These are phyloP conservation scores for Agrocybe praecox DNA, from an alignment of 768 basidiomycete genomes.

Conservation along the genomic window DNA sequence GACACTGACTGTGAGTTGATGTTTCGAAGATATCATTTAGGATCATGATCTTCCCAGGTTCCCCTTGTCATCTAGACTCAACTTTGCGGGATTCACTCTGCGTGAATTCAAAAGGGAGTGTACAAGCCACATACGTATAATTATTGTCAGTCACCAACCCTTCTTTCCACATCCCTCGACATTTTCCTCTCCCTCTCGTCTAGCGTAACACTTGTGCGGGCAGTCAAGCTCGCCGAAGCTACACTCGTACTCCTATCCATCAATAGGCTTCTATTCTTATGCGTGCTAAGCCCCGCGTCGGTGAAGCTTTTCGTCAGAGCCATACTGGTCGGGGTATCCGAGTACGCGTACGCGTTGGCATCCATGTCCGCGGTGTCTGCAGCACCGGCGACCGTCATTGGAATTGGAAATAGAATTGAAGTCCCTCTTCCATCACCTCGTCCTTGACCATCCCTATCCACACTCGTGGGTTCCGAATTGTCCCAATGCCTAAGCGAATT, in stretches of 20 bases:
- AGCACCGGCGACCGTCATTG: not conserved
- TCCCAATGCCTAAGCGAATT: conserved; percentile 7
- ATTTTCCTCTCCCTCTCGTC: not conserved
- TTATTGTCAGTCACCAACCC: no score
- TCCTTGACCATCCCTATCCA: not conserved
- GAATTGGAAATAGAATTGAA: conserved; percentile 8
- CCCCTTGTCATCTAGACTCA: no score
- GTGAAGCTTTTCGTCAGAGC: not conserved
- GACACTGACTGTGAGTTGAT: no score
- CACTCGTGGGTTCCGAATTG: conserved; percentile 8
- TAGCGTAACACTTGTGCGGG: not conserved
- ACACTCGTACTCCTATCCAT: not conserved
- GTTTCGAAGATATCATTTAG: no score
- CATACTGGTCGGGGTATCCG: not conserved
- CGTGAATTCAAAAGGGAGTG: no score
- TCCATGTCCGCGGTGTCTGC: not conserved
- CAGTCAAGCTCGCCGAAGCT: not conserved
- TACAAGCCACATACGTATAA: no score
- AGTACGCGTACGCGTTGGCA: not conserved
- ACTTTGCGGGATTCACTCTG: no score
- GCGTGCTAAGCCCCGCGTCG: not conserved
- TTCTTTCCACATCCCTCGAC: not conserved
- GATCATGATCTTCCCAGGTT: no score
- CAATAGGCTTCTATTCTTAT: not conserved
- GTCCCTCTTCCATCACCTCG: not conserved